phyloP scores from a whole-genome alignment of 805 yeast species.

The Cyberlindnera xishuangbannaensis region DNA sequence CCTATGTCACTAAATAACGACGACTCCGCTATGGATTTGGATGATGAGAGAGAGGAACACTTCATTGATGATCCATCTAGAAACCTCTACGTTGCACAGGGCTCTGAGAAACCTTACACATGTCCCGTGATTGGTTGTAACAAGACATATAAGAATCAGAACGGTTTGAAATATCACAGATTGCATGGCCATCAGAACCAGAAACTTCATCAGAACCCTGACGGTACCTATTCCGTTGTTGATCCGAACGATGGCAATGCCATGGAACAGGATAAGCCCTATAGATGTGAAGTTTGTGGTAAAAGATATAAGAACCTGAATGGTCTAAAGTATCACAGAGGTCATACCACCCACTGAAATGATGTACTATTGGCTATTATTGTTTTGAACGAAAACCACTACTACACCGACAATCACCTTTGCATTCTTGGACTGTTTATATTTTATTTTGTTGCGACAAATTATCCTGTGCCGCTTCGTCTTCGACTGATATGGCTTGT shows the following conservation, averaged over 20 bases:
- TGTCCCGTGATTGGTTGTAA: constrained; percentile 99
- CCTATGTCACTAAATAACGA: constrained; percentile 30
- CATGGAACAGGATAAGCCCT: constrained; percentile 96
- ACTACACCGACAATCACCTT: too few species aligned
- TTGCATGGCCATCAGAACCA: constrained; percentile 97
- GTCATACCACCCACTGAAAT: constrained; percentile 92
- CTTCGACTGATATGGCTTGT: too few species aligned
- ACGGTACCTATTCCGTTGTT: constrained; percentile 86
- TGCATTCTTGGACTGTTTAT: too few species aligned
- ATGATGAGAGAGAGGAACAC: constrained; percentile 60
- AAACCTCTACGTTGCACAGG: constrained; percentile 87
- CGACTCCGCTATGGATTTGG: constrained; percentile 28
- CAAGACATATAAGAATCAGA: constrained; percentile 94
- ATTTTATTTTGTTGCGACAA: too few species aligned
- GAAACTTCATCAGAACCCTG: constrained; percentile 81
- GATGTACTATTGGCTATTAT: too few species aligned
- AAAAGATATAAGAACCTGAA: constrained; percentile 93
- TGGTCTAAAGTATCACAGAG: constrained; percentile 95
- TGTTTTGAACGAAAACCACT: too few species aligned
- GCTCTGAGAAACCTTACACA: constrained; percentile 90
- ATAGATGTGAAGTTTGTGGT: constrained; percentile 97
- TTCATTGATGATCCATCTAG: constrained; percentile 97
- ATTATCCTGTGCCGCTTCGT: too few species aligned
- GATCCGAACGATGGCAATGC: constrained; percentile 96
- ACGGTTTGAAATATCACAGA: constrained; percentile 93